Conservation (phyloP, 2,329 filamentous ascomycete species). For the Cercospora sojina region DNA sequence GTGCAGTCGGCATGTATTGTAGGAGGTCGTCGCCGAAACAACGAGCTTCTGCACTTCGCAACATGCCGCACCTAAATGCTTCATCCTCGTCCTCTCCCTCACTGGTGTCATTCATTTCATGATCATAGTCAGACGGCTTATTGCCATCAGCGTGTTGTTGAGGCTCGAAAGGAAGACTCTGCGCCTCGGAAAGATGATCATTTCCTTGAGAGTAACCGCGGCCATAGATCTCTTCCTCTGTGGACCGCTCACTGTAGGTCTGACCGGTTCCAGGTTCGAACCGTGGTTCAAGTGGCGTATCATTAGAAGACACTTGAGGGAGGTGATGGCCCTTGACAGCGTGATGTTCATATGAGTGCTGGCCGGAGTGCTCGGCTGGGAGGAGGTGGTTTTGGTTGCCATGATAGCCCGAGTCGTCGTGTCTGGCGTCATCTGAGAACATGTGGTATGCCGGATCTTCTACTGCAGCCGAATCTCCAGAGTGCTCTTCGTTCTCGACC, state of each 20-base stretch:
- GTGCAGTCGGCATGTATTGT: neutral
- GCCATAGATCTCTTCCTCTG: neutral
- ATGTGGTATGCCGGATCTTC: neutral
- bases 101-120: neutral
- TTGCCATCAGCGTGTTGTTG: neutral
- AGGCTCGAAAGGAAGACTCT: neutral
- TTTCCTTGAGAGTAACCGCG: neutral
- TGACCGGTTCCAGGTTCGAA: too few relatives aligned
- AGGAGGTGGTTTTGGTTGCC: neutral
- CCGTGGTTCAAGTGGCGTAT: neutral
- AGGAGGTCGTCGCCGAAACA: slow-evolving; percentile 15
- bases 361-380: neutral
- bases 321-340: neutral
- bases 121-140: neutral
- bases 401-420: neutral
- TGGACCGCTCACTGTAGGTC: neutral
- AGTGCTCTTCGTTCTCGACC: neutral
- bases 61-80: neutral
- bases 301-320: neutral
- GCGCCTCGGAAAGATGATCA: neutral
- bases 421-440: neutral
- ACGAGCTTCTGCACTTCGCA: slow-evolving; percentile 4
- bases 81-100: slow-evolving; percentile 8
- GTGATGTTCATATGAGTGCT: neutral
- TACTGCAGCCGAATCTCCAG: neutral